Base-by-base conservation (phyloP, 768 basidiomycete genomes). In the Gloeostereum incarnatum region DNA sequence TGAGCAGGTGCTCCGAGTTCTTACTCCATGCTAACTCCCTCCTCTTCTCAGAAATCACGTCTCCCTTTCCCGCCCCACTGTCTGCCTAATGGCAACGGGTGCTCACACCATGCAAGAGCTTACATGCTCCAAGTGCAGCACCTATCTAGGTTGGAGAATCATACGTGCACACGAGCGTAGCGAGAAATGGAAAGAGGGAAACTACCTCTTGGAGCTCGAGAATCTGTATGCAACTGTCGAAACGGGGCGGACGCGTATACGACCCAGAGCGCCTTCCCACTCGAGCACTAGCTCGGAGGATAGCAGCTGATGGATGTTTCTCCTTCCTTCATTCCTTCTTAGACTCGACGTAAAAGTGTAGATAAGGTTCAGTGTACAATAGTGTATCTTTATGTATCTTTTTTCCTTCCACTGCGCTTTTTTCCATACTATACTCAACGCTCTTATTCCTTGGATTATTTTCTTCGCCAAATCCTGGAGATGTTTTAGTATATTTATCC, bases 81-180 rank as follows among this genome's bases (percentile, higher is more conserved):
- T 75, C 18, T 71, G 72, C 40, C 63, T 81, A 20, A 78, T 81
- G 76, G 63, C 60, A 29, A 75, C 76, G 6, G 77, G 78, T 19
- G 76, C 75, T 14, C 75, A 79, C 47, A 75, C 73, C 10, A 71
- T 76, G 61, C 68, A 72, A 50, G 71, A 77, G 52, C 63, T 73
- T 20, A 57, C 59, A 13, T 79, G 77, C 52, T 53, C 61, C 4
- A 57, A 56, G 4, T 78, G 76, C 49, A 59, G 62, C 22, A 45
- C 60, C 7, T 74, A 73, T 49, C 59, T 79, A n/a, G 78, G 78
- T 9, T 81, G 73, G 73, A 72, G 73, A 52, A 76, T 81, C 35
- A 55, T 75, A 4, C 68, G 68, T 23, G 77, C 75, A 3, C 68
- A 72, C 47, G 74, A 76, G 41, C 48, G 50, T 26, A 55, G 71